These are phyloP conservation scores for Globisporangium spiculum DNA, from an alignment of 352 stramenopile genomes.

Conservation along the genomic window DNA sequence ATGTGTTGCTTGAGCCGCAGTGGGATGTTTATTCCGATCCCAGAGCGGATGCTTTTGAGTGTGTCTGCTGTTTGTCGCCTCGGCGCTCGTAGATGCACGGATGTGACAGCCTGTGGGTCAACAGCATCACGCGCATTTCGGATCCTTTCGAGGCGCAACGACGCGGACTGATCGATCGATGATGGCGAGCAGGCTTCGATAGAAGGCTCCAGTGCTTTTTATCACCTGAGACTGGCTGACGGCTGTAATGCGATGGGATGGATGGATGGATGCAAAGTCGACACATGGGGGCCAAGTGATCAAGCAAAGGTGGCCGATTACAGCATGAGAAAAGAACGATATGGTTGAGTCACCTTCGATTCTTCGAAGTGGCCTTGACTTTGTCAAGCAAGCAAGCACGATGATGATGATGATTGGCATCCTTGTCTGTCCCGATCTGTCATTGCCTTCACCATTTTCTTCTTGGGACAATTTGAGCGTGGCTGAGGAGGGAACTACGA, in stretches of 20 bases:
- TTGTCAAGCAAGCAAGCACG: not conserved
- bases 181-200: not conserved
- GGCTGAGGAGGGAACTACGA: not conserved
- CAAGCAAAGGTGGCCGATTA: not conserved
- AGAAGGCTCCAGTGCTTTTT: not conserved
- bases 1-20: not conserved
- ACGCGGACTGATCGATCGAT: not conserved
- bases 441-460: not conserved
- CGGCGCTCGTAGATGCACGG: not conserved
- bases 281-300: not conserved
- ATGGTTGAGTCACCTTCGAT: not conserved
- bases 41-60: not conserved
- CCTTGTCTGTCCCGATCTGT: not conserved
- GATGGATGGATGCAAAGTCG: not conserved
- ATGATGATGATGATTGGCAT: not conserved
- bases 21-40: conserved; percentile 10
- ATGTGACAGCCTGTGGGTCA: not conserved
- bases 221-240: not conserved
- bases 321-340: not conserved
- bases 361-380: not conserved
- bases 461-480: not conserved
- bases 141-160: not conserved
- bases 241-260: not conserved
- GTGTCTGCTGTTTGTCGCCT: not conserved
- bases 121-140: not conserved